A percentile compares a stretch with the other conserved stretches of the same genome.
Conservation (phyloP, 1,284 basidiomycete genomes). For the Fomitopsis palustris region DNA sequence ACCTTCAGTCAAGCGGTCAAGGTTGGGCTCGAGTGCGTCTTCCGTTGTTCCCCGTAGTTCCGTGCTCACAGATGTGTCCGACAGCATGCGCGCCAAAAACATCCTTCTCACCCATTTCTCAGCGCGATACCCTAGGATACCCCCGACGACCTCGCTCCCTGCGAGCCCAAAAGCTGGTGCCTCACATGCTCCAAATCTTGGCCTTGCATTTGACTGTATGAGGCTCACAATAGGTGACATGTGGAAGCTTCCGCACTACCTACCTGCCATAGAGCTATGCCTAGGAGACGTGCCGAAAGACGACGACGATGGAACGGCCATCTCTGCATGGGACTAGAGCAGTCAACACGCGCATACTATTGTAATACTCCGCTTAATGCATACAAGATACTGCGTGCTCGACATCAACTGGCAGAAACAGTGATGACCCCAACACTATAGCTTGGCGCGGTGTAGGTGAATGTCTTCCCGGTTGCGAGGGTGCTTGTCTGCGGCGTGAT, state of each 20-base stretch:
- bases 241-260: slow-evolving; percentile 77
- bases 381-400: background rate
- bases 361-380: background rate
- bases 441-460: slow-evolving; percentile 55
- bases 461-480: slow-evolving; percentile 44
- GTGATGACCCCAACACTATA: slow-evolving; percentile 58
- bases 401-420: slow-evolving; percentile 20
- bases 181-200: slow-evolving; percentile 40
- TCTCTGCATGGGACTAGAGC: slow-evolving; percentile 2
- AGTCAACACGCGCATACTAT: background rate
- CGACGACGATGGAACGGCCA: slow-evolving; percentile 26
- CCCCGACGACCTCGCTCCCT: slow-evolving; percentile 33
- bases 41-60: background rate
- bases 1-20: slow-evolving; percentile 87
- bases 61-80: background rate
- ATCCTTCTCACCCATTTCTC: slow-evolving; percentile 94
- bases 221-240: slow-evolving; percentile 72
- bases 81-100: slow-evolving; percentile 80
- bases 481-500: slow-evolving; percentile 42
- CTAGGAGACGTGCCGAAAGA: slow-evolving; percentile 56
- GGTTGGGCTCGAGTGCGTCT: slow-evolving; percentile 61
- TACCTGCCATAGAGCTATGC: slow-evolving; percentile 67
- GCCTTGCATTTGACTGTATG: slow-evolving; percentile 81
- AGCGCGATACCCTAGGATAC: slow-evolving; percentile 88
- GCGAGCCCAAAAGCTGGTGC: background rate